These are phyloP conservation scores for Nematodospora valgi DNA, from an alignment of 805 yeast species.

Conservation along the genomic window DNA sequence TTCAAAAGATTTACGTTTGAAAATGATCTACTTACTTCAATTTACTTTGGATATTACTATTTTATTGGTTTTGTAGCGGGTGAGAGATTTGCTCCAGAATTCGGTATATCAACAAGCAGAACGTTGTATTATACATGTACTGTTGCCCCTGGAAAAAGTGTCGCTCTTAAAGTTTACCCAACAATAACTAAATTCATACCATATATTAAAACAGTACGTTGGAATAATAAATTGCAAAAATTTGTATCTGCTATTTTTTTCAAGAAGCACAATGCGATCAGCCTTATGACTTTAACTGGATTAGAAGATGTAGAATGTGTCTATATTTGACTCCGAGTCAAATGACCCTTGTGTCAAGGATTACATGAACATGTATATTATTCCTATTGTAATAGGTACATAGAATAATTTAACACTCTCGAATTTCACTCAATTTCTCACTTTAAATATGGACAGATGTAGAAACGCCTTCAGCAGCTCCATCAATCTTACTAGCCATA, in stretches of 20 bases:
- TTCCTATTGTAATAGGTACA: no score
- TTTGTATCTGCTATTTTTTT: not conserved
- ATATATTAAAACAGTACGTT: constrained; percentile 3
- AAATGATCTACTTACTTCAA: constrained; percentile 1
- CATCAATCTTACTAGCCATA: constrained; percentile 44
- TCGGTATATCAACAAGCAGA: not conserved
- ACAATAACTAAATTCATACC: not conserved
- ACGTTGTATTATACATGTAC: constrained; percentile 6
- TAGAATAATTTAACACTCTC: no score
- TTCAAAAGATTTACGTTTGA: constrained; percentile 2
- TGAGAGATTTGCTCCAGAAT: constrained; percentile 7
- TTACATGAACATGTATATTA: no score
- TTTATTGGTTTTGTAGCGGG: constrained; percentile 5
- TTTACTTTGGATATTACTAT: constrained; percentile 5
- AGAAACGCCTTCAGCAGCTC: constrained; percentile 45
- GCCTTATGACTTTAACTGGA: constrained; percentile 8
- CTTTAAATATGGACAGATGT: constrained; percentile 9
- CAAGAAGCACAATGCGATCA: not conserved
- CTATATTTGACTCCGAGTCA: constrained; percentile 18
- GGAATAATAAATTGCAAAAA: constrained; percentile 4
- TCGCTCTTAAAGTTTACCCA: constrained; percentile 6
- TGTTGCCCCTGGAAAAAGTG: constrained; percentile 7
- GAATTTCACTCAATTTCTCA: no score
- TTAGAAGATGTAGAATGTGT: constrained; percentile 11
- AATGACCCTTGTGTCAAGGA: no score